phyloP scores from a whole-genome alignment of 2,329 filamentous ascomycete genomes.

The Acrodontium crateriforme region DNA sequence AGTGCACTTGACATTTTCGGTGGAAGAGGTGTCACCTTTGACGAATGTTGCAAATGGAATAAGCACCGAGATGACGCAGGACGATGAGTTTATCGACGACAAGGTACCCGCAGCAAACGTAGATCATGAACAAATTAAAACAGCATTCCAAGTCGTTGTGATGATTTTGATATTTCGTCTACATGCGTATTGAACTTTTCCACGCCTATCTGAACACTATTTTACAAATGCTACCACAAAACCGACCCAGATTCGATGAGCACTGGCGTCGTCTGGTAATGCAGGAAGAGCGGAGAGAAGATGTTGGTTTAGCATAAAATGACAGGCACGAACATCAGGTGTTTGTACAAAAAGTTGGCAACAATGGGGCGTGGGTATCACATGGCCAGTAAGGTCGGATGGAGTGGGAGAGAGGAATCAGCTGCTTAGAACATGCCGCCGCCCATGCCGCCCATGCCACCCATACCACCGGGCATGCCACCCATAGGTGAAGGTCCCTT shows the following conservation, averaged over 20 bases:
- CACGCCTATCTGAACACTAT: constrained; percentile 11
- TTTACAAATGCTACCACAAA: constrained; percentile 1
- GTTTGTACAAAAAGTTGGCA: constrained; percentile 7
- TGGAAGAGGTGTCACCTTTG: constrained; percentile 70
- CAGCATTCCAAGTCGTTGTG: no score
- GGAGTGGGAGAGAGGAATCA: not conserved
- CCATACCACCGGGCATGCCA: constrained; percentile 38
- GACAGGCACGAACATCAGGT: constrained; percentile 4
- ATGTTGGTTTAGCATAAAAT: constrained; percentile 1
- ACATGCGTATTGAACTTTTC: constrained; percentile 7
- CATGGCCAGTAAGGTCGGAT: constrained; percentile 7
- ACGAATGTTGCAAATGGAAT: constrained; percentile 86
- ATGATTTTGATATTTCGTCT: no score
- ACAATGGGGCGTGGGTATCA: constrained; percentile 1
- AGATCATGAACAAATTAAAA: no score
- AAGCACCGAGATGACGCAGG: no score
- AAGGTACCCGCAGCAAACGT: no score
- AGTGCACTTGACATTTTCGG: constrained; percentile 95
- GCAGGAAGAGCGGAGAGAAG: constrained; percentile 6
- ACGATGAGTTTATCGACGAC: no score
- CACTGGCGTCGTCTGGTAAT: constrained; percentile 1
- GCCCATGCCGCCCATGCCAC: constrained; percentile 47
- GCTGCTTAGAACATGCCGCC: constrained; percentile 18
- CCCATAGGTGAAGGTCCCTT: constrained; percentile 47
- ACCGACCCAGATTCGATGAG: not conserved